phyloP scores from a whole-genome alignment of 352 stramenopile genomes.

The Halophytophthora polymorphica region DNA sequence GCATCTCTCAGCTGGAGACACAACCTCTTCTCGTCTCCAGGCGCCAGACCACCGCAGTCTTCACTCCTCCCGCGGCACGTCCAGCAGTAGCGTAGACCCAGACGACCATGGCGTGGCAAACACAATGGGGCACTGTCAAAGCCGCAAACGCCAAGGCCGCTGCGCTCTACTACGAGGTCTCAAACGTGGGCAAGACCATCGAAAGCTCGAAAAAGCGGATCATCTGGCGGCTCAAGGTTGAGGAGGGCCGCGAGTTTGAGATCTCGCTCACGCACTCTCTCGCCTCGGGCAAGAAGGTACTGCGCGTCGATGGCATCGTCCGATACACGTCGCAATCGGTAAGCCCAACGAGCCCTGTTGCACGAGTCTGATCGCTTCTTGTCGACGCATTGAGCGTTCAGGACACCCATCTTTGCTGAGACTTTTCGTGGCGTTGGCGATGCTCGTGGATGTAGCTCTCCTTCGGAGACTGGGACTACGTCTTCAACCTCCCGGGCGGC shows the following conservation, averaged over 20 bases:
- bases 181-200: conserved; percentile 82
- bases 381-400: no score
- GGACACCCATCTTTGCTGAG: conserved; percentile 3
- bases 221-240: conserved; percentile 78
- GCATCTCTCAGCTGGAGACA: no score
- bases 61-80: no score
- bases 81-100: no score
- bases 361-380: not conserved
- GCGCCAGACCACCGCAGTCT: no score
- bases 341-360: conserved; percentile 2
- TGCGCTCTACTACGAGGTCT: conserved; percentile 75
- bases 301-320: conserved; percentile 77
- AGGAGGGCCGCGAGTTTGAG: conserved; percentile 79
- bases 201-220: conserved; percentile 85
- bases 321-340: conserved; percentile 76
- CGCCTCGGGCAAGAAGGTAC: conserved; percentile 76
- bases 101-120: conserved; percentile 58
- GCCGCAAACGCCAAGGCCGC: conserved; percentile 63
- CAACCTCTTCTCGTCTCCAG: no score
- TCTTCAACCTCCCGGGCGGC: conserved; percentile 76
- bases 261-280: conserved; percentile 83
- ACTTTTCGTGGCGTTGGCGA: not conserved
- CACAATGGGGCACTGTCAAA: conserved; percentile 68
- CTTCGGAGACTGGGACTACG: conserved; percentile 84
- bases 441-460: conserved; percentile 37